Percentiles rank a stretch among this genome's conserved stretches.
Conservation (phyloP, 805 yeast genomes). For the Pichia insulana region DNA sequence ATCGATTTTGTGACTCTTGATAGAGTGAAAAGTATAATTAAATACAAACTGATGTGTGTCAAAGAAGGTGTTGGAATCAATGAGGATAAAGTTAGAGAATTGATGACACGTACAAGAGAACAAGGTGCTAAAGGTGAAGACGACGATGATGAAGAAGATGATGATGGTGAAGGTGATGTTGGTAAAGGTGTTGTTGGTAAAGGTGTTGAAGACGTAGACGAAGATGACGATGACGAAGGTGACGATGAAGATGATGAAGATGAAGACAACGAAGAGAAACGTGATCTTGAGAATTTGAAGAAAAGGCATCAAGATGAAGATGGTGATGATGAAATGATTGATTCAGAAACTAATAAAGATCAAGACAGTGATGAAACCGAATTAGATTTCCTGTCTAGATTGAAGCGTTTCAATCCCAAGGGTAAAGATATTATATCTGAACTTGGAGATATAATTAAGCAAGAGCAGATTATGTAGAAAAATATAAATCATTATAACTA, state of each 20-base stretch:
- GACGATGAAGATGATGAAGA: conserved; percentile 17
- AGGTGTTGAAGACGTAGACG: conserved; percentile 20
- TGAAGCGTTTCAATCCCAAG: conserved; percentile 30
- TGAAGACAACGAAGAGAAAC: conserved; percentile 12
- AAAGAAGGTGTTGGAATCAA: conserved; percentile 43
- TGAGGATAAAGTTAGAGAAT: conserved; percentile 32
- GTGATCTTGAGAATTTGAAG: conserved; percentile 1
- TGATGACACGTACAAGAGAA: conserved; percentile 30
- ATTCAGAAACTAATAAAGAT: conserved; percentile 18
- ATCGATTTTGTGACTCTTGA: conserved; percentile 50
- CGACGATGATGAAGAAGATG: conserved; percentile 10
- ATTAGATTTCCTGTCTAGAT: conserved; percentile 29
- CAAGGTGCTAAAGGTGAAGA: conserved; percentile 20
- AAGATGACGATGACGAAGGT: conserved; percentile 16
- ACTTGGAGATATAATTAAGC: conserved; percentile 20
- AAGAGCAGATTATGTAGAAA: conserved; percentile 17
- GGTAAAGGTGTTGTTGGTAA: conserved; percentile 32
- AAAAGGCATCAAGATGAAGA: conserved; percentile 5
- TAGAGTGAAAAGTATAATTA: conserved; percentile 57
- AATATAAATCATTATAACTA: neutral
- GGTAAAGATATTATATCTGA: conserved; percentile 22
- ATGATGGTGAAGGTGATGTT: conserved; percentile 15
- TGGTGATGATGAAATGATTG: conserved; percentile 11
- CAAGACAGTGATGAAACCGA: conserved; percentile 12
- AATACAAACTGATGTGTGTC: conserved; percentile 61